Evolutionary conservation across 2,329 filamentous ascomycete genomes (phyloP).

Genomic region (Pseudomassariella vexata): DNA sequence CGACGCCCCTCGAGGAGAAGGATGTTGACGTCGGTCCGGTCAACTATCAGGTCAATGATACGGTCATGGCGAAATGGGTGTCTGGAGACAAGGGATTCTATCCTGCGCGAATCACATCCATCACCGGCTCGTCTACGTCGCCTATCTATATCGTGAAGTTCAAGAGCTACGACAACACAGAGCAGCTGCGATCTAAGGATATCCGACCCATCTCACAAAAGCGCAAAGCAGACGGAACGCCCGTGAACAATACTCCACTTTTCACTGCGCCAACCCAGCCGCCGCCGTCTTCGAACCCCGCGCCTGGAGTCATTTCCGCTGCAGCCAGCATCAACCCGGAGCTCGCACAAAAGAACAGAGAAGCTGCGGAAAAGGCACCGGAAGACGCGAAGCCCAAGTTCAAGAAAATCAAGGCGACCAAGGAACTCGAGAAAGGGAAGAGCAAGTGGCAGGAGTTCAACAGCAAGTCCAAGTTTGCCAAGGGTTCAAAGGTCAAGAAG

Average conservation of each 20-base stretch:
- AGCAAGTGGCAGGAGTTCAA: conserved; percentile 94
- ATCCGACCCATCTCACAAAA: conserved; percentile 77
- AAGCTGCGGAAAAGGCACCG: conserved; percentile 56
- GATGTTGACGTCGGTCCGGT: conserved; percentile 43
- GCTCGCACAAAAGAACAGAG: conserved; percentile 40
- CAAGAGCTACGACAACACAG: conserved; percentile 81
- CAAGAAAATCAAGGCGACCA: conserved; percentile 87
- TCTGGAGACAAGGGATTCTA: conserved; percentile 89
- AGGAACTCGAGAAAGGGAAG: conserved; percentile 85
- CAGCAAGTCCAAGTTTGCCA: conserved; percentile 66
- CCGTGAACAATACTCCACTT: conserved; percentile 38
- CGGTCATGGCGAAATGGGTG: conserved; percentile 82
- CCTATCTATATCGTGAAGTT: conserved; percentile 95
- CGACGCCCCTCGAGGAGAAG: conserved; percentile 44
- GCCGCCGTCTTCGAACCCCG: conserved; percentile 28
- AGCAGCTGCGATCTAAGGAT: conserved; percentile 76
- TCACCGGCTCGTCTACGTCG: conserved; percentile 84
- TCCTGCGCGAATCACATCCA: conserved; percentile 84
- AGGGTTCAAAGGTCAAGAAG: conserved; percentile 61
- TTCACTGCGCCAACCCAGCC: conserved; percentile 27
- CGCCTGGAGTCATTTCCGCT: conserved; percentile 44
- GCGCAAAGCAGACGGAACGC: conserved; percentile 77
- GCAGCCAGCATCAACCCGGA: conserved; percentile 54
- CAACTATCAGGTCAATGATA: conserved; percentile 81
- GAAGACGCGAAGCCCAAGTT: conserved; percentile 71